Evolutionary conservation across 2,329 filamentous ascomycete species (phyloP), one percentile per base, ranked within the genome.

Genomic region (Knufia fluminis): DNA sequence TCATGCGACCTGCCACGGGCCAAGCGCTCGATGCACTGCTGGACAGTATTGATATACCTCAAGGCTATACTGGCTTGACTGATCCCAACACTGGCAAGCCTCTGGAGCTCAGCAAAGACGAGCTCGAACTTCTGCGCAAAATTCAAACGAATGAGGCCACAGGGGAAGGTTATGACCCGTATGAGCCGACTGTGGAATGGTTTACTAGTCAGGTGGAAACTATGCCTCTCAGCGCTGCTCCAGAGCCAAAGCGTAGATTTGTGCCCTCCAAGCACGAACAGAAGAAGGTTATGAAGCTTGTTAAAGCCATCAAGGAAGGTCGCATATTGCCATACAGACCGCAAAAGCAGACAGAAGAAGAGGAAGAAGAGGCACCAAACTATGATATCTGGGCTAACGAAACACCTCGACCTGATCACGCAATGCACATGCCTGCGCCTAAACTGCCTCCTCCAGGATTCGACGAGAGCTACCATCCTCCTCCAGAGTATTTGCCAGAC

Each of bases 381-480:
- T 95, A 89, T 62, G 92, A 98, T 63, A 79, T 98, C 48, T 98
- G 92, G 92, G 88, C 91, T 48, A 86, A 97, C 62, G 91, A 98
- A 67, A 79, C 84, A 58, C 80, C 87, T 9, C 78, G 84, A 59
- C 80, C 85, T 28, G 85, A 90, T 53, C 86, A 97, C 66, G 75
- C 85, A 31, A 97, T 97, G 90, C 87, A 96, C 62, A 85, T 97
- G 48, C 86, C 92, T 14, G 91, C 92, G 1, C 92, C 92, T 3
- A 98, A 98, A 66, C 75, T 94, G 44, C 82, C 91, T 23, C 91
- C 92, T 32, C 92, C 92, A 23, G 89, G 89, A 46, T 96, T 95
- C 65, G 90, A 95, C 61, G 80, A 96, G 66, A 95, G 88, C 62
- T 97, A 98, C 66, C 95, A 97, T 67, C 92, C 92, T 20, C 92